A percentile compares a stretch with the other conserved stretches of the same genome.
Conservation (phyloP, 345 rosid species). For the Ricinus communis region DNA sequence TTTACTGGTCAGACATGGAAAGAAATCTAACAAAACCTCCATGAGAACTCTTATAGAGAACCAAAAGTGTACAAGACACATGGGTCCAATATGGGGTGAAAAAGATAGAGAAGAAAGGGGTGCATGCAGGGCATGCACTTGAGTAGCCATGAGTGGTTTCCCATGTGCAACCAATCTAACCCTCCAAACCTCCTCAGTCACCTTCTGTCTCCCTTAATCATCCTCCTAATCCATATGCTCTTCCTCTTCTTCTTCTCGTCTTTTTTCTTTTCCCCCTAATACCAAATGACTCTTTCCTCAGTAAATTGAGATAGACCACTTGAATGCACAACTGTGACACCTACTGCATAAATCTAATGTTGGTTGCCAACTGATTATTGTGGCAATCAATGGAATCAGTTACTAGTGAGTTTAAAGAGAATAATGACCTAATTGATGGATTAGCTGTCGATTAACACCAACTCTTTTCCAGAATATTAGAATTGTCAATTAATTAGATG, state of each 20-base stretch:
- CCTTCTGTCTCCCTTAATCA: constrained; percentile 2
- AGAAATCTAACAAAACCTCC: neutral
- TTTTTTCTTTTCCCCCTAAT: neutral
- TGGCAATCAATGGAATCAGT: neutral
- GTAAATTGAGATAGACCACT: neutral
- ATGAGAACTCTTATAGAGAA: neutral
- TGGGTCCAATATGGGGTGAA: constrained; percentile 40
- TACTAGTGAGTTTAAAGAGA: neutral
- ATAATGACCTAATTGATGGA: neutral
- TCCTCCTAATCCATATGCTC: neutral
- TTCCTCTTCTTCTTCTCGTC: neutral
- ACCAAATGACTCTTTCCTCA: neutral
- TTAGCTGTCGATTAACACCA: neutral
- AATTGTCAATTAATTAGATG: neutral
- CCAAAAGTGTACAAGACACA: constrained; percentile 23
- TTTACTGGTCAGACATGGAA: constrained; percentile 15
- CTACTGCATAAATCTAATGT: neutral
- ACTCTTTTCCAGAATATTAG: neutral
- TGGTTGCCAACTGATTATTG: constrained; percentile 5
- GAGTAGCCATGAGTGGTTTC: constrained; percentile 58
- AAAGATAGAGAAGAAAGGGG: constrained; percentile 37
- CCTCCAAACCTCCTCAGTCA: constrained; percentile 2
- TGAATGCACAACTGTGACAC: neutral
- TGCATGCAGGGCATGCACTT: constrained; percentile 45
- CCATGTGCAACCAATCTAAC: constrained; percentile 57